These are phyloP conservation scores for Pilaira anomala DNA, from an alignment of 192 early-diverging fungal genomes.

Conservation along the genomic window DNA sequence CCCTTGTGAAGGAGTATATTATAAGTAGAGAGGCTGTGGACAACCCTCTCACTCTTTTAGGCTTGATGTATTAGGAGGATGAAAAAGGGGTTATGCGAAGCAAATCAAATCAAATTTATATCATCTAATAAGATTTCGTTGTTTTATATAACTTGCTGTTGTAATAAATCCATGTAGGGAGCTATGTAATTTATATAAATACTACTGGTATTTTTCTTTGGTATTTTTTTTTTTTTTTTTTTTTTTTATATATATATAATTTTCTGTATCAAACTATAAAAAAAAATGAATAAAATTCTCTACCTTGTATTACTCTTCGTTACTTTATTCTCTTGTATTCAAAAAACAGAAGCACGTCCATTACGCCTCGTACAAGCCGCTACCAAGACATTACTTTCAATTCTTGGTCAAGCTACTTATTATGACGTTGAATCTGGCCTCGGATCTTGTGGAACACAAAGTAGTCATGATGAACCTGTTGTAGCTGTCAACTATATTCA, in stretches of 20 bases:
- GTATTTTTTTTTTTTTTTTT: background rate
- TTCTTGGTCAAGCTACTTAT: constrained; percentile 25
- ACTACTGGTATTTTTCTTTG: too few relatives aligned
- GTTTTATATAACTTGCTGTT: too few relatives aligned
- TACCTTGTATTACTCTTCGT: background rate
- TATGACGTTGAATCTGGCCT: constrained; percentile 15
- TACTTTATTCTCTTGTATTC: background rate
- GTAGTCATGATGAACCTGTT: constrained; percentile 23
- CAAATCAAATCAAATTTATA: too few relatives aligned
- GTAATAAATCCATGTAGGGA: too few relatives aligned
- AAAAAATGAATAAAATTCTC: background rate
- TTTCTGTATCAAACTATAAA: background rate
- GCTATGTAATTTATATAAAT: too few relatives aligned
- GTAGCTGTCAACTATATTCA: constrained; percentile 26
- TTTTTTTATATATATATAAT: background rate
- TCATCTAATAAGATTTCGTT: too few relatives aligned
- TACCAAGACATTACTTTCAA: background rate
- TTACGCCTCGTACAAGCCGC: background rate
- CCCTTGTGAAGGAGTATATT: too few relatives aligned
- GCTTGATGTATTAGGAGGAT: too few relatives aligned
- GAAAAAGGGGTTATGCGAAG: too few relatives aligned
- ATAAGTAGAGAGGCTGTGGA: too few relatives aligned
- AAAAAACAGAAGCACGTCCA: background rate
- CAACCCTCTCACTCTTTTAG: too few relatives aligned
- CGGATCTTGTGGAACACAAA: constrained; percentile 28